A percentile compares a stretch with the other conserved stretches of the same genome.
These are phyloP conservation scores for Eimeria acervulina DNA, from an alignment of 169 alveolate genomes.

Conservation along the genomic window DNA sequence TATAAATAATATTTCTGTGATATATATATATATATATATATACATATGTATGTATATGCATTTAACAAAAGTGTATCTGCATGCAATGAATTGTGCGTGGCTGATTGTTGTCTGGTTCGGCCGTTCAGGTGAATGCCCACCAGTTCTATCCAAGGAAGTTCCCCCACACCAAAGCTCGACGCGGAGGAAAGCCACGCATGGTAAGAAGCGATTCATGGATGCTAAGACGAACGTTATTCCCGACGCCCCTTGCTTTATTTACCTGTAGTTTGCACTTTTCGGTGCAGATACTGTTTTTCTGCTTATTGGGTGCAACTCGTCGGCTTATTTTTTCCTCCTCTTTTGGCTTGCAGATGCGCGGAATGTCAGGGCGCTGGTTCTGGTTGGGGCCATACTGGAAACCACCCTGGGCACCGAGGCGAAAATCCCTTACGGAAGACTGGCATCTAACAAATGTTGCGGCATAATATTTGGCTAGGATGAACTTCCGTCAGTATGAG, in stretches of 20 bases:
- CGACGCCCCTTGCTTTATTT: neutral
- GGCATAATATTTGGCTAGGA: too few relatives aligned
- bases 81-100: too few relatives aligned
- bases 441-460: conserved; percentile 65
- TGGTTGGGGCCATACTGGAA: conserved; percentile 84
- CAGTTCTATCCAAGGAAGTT: conserved; percentile 55
- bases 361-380: conserved; percentile 80
- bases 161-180: conserved; percentile 46
- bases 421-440: conserved; percentile 22
- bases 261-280: neutral
- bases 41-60: neutral
- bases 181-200: conserved; percentile 82
- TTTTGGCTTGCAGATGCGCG: conserved; percentile 73
- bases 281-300: neutral
- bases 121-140: conserved; percentile 72
- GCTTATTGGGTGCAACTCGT: neutral
- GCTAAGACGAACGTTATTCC: neutral
- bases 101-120: neutral
- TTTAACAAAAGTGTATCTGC: too few relatives aligned
- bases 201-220: neutral
- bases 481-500: too few relatives aligned
- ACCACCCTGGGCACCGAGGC: conserved; percentile 81
- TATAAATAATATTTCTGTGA: too few relatives aligned
- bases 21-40: too few relatives aligned
- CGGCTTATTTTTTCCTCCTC: too few relatives aligned